phyloP scores from a whole-genome alignment of 2,329 filamentous ascomycete species.

The Aspergillus latus region DNA sequence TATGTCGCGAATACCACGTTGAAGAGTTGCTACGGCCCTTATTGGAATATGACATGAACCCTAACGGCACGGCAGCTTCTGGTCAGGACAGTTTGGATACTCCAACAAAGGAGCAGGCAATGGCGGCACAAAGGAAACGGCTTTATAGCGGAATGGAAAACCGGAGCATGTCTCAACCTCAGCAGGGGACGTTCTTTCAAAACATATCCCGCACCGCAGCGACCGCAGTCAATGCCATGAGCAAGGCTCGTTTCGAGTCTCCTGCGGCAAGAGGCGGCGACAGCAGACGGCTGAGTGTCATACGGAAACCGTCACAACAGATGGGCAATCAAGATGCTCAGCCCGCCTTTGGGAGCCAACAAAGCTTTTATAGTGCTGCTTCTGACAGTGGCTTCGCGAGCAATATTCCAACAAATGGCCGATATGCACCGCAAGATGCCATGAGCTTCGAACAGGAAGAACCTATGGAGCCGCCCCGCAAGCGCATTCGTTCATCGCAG shows the following conservation, averaged over 20 bases:
- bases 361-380: conserved; percentile 67
- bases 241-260: conserved; percentile 91
- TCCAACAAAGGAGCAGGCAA: conserved; percentile 96
- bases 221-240: conserved; percentile 91
- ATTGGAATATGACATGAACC: conserved; percentile 51
- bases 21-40: conserved; percentile 50
- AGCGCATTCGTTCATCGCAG: conserved; percentile 61
- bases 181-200: conserved; percentile 88
- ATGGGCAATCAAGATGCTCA: conserved; percentile 62
- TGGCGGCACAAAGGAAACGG: conserved; percentile 91
- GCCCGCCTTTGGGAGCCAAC: conserved; percentile 74
- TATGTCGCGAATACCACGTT: conserved; percentile 72
- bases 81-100: conserved; percentile 81
- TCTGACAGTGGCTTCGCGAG: conserved; percentile 73
- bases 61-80: conserved; percentile 61
- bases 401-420: conserved; percentile 59
- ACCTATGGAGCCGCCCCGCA: conserved; percentile 73
- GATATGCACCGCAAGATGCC: conserved; percentile 32
- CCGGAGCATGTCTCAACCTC: conserved; percentile 61
- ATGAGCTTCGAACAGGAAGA: conserved; percentile 56
- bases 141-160: conserved; percentile 79
- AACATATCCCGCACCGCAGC: conserved; percentile 93
- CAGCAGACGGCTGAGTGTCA: conserved; percentile 65
- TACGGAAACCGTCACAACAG: conserved; percentile 67
- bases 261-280: conserved; percentile 68